A percentile compares a stretch with the other conserved stretches of the same genome.
These are phyloP conservation scores for Thyridium curvatum DNA, from an alignment of 2,329 filamentous ascomycete species.

Conservation along the genomic window DNA sequence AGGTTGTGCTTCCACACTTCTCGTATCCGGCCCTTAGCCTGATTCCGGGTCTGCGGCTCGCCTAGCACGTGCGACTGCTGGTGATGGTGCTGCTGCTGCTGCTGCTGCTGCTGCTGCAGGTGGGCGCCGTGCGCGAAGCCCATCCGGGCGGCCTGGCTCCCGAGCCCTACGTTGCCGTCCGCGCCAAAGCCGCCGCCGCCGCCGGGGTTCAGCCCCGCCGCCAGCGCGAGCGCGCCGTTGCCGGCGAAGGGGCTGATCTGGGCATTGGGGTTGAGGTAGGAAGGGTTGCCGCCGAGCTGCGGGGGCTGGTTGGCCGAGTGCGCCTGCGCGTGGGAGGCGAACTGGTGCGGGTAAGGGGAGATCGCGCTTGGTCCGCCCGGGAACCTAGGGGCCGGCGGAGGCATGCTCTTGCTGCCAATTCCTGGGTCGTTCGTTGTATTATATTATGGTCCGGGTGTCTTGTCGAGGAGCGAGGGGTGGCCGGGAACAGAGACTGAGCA, in stretches of 20 bases:
- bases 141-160: slow-evolving; percentile 81
- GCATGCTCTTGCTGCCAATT: slow-evolving; percentile 21
- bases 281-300: slow-evolving; percentile 59
- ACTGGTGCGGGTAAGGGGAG: slow-evolving; percentile 43
- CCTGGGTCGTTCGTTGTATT: slow-evolving; percentile 3
- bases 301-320: slow-evolving; percentile 39
- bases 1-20: slow-evolving; percentile 95
- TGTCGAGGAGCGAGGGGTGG: too few species aligned
- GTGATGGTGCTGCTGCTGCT: slow-evolving; percentile 38
- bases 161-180: slow-evolving; percentile 58
- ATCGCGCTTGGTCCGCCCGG: slow-evolving; percentile 37
- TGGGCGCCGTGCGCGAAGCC: slow-evolving; percentile 72
- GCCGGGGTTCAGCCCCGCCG: slow-evolving; percentile 44
- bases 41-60: slow-evolving; percentile 47
- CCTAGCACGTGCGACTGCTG: slow-evolving; percentile 28
- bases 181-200: slow-evolving; percentile 52
- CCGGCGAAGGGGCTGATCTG: slow-evolving; percentile 62
- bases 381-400: slow-evolving; percentile 38
- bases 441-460: not conserved
- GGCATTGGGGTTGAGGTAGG: slow-evolving; percentile 64
- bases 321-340: slow-evolving; percentile 46
- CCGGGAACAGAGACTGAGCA: not conserved
- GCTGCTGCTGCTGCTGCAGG: slow-evolving; percentile 51
- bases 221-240: slow-evolving; percentile 48
- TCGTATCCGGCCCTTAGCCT: slow-evolving; percentile 74